Conservation (phyloP, 169 alveolate species). For the Cryptosporidium tyzzeri region DNA sequence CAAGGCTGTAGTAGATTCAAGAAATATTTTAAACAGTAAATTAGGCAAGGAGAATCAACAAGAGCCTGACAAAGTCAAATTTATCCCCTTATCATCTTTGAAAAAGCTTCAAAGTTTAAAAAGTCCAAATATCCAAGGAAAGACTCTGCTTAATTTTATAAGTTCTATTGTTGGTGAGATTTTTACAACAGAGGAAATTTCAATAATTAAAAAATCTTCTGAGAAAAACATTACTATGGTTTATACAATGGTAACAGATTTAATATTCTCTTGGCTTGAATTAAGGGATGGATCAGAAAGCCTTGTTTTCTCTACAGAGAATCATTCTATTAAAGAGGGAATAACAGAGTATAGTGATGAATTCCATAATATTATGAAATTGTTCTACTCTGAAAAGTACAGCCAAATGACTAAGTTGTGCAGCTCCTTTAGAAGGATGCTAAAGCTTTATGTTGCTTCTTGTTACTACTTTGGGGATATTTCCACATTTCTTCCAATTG, state of each 20-base stretch:
- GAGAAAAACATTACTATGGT: constrained; percentile 38
- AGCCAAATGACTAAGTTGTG: constrained; percentile 38
- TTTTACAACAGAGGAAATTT: constrained; percentile 42
- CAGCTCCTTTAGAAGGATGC: constrained; percentile 6
- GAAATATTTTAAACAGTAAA: constrained; percentile 54
- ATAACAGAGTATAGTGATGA: not conserved
- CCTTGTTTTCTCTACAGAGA: not conserved
- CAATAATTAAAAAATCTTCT: constrained; percentile 53
- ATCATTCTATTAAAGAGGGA: not conserved
- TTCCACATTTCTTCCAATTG: constrained; percentile 42
- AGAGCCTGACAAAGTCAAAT: constrained; percentile 25
- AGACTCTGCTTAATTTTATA: constrained; percentile 41
- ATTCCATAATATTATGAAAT: constrained; percentile 33
- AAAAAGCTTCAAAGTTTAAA: constrained; percentile 47
- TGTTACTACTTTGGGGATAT: constrained; percentile 67
- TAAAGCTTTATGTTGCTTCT: constrained; percentile 55
- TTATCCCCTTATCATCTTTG: constrained; percentile 61
- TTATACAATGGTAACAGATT: constrained; percentile 59
- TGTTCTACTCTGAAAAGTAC: constrained; percentile 44
- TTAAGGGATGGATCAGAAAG: constrained; percentile 28
- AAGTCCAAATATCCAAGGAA: constrained; percentile 59
- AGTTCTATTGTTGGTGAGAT: constrained; percentile 63
- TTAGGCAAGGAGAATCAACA: not conserved
- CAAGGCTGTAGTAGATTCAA: constrained; percentile 26
- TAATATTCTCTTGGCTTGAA: constrained; percentile 66